Base-by-base conservation (phyloP, 805 yeast species). In the Saturnispora galanensis region DNA sequence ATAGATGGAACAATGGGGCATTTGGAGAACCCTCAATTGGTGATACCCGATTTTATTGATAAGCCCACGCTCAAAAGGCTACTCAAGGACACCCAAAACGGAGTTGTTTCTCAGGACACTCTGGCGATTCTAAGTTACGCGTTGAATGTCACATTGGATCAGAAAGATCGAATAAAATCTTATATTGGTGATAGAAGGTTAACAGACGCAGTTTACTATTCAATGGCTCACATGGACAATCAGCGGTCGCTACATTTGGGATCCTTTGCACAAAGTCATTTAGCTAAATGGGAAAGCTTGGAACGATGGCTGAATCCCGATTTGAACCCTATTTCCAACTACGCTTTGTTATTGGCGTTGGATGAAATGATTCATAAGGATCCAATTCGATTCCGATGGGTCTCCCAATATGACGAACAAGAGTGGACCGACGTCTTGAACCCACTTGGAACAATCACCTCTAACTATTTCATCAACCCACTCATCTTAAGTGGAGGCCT, bases 361-460 rank as follows among this genome's bases (percentile, higher is more conserved):
- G 64, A 60, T 45, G 41, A 50, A 12, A 26, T 51, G n/a, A 41
- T 58, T 28, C 36, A 43, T 12, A 52, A 53, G 36, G 63, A 60
- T 42, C 63, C 63, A 3, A 47, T 52, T 7, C 52, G 53, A 33
- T 60, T 54, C 37, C 34, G 65, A 32, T 53, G 26, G 26, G 26
- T 21, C 8, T 6, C 26, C 26, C 6, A 21, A 5, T 5, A 2
- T 21, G 8, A 21, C 6, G 26, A 21, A 5, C 8, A 21, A 21
- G 4, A 35, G 8, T 11, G 50, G 49, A 30, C 49, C 54, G n/a
- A 46, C 51, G 7, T 52, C 54, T 10, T 56, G 2, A 38, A 54
- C 21, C 62, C 64, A 2, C 12, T 61, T 34, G 42, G 49, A 8
- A 41, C 48, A 10, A 47, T 50, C 1, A 43, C 50, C 10, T 48